Base-by-base conservation (phyloP, 306 rosid genomes). In the Inga laurina region DNA sequence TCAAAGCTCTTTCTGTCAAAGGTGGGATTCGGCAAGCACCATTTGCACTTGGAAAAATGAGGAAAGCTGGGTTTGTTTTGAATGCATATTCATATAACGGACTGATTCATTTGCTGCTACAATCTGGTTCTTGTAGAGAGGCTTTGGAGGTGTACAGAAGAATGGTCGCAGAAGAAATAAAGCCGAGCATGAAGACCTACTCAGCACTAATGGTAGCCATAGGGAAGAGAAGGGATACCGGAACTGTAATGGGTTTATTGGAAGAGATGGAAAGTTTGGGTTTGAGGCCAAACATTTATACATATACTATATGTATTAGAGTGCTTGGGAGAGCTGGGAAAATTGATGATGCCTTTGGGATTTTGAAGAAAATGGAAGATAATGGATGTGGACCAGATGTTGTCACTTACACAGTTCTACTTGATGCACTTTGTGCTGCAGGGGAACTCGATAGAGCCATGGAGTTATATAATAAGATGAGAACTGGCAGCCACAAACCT, bases 21-120 rank as follows among this genome's bases (percentile, higher is more conserved):
- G 98, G 97, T 19, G 98, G 98, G 56, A 89, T 96, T 88, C 89
- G 94, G 62, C 89, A 81, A 77, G 92, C 95, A 4, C 86, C 91
- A 4, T 46, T 44, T 74, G 95, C 91, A 1, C 97, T 96, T 62
- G 85, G 74, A 57, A 88, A 79, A 91, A 92, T 96, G 99, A 86
- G 72, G 75, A 87, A 56, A 76, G 86, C 81, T 57, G 99, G 98
- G 80, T 93, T 91, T 74, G 32, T 91, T 59, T 88, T 96, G 92
- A 96, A 96, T 88, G 97, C 93, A 0, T 96, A 90, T 87, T 96
- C 99, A 3, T 96, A 93, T 87, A 96, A 88, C 83, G 99, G 99
- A 43, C 83, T 96, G 88, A 96, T 92, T 77, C 80, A 96, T 85
- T 87, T 93, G 84, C 78, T 96, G 35, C 87, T 93, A 74, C 91